Base-by-base conservation (phyloP, 495 filamentous ascomycete species). In the Amorphotheca resinae region DNA sequence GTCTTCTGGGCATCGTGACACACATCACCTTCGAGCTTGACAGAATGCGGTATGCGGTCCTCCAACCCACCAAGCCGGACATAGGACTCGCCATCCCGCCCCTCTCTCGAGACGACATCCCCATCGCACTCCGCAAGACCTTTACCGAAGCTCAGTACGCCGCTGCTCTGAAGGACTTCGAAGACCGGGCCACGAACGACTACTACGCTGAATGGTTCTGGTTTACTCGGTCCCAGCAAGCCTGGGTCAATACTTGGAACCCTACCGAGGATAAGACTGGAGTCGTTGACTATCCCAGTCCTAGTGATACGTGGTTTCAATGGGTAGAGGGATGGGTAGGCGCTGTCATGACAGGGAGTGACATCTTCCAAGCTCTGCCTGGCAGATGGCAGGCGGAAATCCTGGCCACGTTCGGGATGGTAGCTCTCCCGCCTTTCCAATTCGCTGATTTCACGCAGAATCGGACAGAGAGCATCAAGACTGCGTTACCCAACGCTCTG, bases 201-300 rank as follows among this genome's bases (percentile, higher is more conserved):
- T 73, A 67, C 43, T 73, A 73, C 36, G 52, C 61, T 0, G 70
- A 74, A 46, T 73, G 65, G 63, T 73, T 73, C 48, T 73, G 70
- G 70, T 74, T 72, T 49, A 57, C 70, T 1, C 70, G 66, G 41
- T 63, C 66, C 34, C 49, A 60, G 28, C 55, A 63, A 26, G 50
- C 57, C 8, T 71, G 67, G 62, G 60, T 71, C 14, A 71, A 74
- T 47, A 66, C 60, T 33, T 74, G 70, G 67, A 62, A 70, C 44
- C 54, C 49, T 17, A 62, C 58, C 1, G 26, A 50, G 4, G 63
- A 69, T 33, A 26, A 52, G 18, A 51, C 44, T 8, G 59, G 54
- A 14, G 48, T 51, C 6, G 41, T 51, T 8, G 64, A 65, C 18
- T 73, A 70, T 44, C 70, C 70, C 0, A 44, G 56, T 20, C 44